A percentile compares a stretch with the other conserved stretches of the same genome.
Evolutionary conservation across 129 eudicot species (phyloP).

Genomic region (Flaveria trinervia): DNA sequence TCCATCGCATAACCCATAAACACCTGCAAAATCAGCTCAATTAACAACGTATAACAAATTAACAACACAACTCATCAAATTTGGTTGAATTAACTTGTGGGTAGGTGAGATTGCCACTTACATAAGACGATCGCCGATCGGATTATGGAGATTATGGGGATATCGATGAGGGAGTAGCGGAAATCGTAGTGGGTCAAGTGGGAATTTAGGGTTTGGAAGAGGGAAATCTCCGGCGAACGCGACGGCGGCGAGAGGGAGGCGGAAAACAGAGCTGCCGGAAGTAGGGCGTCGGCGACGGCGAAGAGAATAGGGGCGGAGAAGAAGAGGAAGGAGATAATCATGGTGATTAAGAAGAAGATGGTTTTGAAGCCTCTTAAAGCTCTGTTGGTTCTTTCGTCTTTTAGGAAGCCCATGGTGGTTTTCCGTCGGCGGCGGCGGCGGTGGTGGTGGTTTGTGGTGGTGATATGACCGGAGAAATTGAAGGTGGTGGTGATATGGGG

Average conservation of each 20-base stretch:
- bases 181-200: constrained; percentile 72
- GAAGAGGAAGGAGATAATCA: constrained; percentile 67
- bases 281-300: constrained; percentile 76
- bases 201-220: constrained; percentile 44
- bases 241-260: constrained; percentile 47
- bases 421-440: neutral
- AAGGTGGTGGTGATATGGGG: neutral
- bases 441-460: neutral
- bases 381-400: constrained; percentile 60
- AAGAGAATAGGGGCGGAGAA: constrained; percentile 84
- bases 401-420: constrained; percentile 50
- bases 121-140: constrained; percentile 81
- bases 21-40: constrained; percentile 51
- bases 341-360: constrained; percentile 61
- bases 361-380: constrained; percentile 74
- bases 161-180: constrained; percentile 74
- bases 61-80: neutral
- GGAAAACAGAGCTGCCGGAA: constrained; percentile 78
- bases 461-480: constrained; percentile 20
- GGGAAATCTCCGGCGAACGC: constrained; percentile 37
- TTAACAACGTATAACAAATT: neutral
- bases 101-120: constrained; percentile 33
- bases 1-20: constrained; percentile 88
- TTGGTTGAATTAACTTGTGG: neutral
- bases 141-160: constrained; percentile 72